Conservation (phyloP, 208 protist genomes). For the Leishmania guyanensis region DNA sequence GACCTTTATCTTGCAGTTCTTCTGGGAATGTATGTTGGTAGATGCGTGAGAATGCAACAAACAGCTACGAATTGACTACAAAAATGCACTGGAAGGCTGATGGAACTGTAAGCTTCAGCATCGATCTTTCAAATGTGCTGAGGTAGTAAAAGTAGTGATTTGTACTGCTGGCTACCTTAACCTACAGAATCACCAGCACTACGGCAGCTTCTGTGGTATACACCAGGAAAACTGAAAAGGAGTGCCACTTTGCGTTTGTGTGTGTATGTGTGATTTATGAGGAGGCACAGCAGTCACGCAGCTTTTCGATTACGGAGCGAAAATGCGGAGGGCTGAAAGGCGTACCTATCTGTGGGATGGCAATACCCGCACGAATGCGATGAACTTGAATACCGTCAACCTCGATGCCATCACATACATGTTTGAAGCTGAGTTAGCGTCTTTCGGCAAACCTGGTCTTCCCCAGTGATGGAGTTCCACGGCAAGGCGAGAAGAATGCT, state of each 20-base stretch:
- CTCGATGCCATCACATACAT: conserved; percentile 35
- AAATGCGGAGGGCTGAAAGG: conserved; percentile 38
- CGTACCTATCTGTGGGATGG: conserved; percentile 51
- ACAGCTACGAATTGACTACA: neutral
- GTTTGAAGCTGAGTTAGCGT: conserved; percentile 45
- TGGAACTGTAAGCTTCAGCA: conserved; percentile 23
- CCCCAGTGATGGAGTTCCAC: conserved; percentile 46
- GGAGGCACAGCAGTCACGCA: conserved; percentile 28
- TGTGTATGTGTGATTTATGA: neutral
- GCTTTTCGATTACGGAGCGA: conserved; percentile 56
- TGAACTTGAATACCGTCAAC: conserved; percentile 43
- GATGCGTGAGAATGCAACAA: conserved; percentile 5
- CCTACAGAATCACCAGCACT: conserved; percentile 31
- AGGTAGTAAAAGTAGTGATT: conserved; percentile 73
- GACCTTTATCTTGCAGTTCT: conserved; percentile 55
- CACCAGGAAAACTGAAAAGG: conserved; percentile 47
- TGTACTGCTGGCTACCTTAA: conserved; percentile 38
- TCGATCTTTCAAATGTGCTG: conserved; percentile 39
- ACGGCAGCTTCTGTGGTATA: conserved; percentile 15
- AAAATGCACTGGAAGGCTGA: conserved; percentile 30
- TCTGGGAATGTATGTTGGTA: conserved; percentile 57
- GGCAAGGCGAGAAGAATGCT: conserved; percentile 28
- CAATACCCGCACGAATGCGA: conserved; percentile 37
- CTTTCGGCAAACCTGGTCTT: conserved; percentile 56
- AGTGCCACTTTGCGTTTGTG: conserved; percentile 24